phyloP scores from a whole-genome alignment of 2,329 filamentous ascomycete genomes.

The Cryphonectria radicalis region DNA sequence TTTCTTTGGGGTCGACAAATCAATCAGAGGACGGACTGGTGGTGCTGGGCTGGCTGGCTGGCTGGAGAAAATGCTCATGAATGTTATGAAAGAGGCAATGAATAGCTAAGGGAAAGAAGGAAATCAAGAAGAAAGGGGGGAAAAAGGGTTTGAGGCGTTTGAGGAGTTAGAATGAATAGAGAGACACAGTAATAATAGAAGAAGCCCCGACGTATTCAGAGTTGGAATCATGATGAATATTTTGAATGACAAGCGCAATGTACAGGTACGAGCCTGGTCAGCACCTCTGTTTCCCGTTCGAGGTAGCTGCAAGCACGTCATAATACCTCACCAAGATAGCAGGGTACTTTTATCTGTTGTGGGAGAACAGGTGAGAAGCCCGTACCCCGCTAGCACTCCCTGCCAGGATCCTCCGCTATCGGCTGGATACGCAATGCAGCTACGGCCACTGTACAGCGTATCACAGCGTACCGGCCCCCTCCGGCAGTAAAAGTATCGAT shows the following conservation, averaged over 20 bases:
- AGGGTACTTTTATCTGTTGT: background rate
- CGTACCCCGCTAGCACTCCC: background rate
- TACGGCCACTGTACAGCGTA: background rate
- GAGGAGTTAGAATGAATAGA: too few relatives aligned
- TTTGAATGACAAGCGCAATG: too few relatives aligned
- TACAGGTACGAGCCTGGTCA: background rate
- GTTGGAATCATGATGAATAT: too few relatives aligned
- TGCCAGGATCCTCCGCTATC: conserved; percentile 5
- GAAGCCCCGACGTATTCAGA: too few relatives aligned
- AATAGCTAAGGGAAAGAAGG: too few relatives aligned
- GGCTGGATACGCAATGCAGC: background rate
- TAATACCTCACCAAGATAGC: background rate
- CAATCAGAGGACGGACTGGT: background rate
- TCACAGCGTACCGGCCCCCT: background rate
- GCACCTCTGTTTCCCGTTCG: background rate
- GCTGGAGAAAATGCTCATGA: background rate
- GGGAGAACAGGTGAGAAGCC: too few relatives aligned
- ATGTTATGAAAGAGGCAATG: background rate
- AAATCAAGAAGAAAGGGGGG: background rate
- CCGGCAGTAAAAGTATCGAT: conserved; percentile 6
- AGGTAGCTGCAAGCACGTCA: conserved; percentile 13
- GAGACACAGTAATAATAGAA: too few relatives aligned
- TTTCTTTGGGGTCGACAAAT: background rate
- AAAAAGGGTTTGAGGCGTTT: too few relatives aligned
- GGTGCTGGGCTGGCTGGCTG: background rate